Conservation (phyloP, 2,329 filamentous ascomycete species). For the Cordyceps tenuipes region DNA sequence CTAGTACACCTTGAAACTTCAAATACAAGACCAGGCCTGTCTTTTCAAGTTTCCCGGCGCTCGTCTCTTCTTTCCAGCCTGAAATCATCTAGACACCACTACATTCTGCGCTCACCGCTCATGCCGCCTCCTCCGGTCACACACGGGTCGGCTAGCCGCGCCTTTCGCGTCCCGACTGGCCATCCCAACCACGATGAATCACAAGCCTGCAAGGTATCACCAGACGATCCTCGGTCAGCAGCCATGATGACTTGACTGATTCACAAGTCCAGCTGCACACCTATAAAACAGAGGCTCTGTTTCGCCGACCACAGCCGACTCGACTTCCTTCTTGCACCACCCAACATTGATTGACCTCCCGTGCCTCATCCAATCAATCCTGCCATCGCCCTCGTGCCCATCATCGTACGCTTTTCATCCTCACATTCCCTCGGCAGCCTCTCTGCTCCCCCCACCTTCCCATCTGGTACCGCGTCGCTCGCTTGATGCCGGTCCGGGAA, state of each 20-base stretch:
- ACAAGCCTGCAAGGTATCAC: neutral
- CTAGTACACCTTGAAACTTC: too few species aligned
- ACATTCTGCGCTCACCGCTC: neutral
- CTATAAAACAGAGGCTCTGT: neutral
- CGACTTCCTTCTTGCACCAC: neutral
- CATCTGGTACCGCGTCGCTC: neutral
- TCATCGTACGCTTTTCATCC: neutral
- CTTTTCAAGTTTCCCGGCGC: neutral
- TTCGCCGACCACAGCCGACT: neutral
- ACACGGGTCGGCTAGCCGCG: neutral
- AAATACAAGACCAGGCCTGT: too few species aligned
- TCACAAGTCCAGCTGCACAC: neutral
- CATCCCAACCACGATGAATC: neutral
- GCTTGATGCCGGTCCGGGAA: slow-evolving; percentile 18
- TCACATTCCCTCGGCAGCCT: neutral
- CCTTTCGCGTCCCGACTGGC: neutral
- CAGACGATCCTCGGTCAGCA: neutral
- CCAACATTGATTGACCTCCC: too few species aligned
- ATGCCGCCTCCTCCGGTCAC: neutral
- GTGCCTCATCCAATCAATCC: neutral
- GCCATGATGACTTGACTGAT: neutral
- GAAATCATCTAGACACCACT: neutral
- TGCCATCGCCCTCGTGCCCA: neutral
- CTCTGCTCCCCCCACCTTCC: too few species aligned
- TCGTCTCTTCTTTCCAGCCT: neutral